Percentiles rank a stretch among this genome's conserved stretches.
phyloP scores from a whole-genome alignment of 208 protist genomes.

The Vickermania spadyakhi region DNA sequence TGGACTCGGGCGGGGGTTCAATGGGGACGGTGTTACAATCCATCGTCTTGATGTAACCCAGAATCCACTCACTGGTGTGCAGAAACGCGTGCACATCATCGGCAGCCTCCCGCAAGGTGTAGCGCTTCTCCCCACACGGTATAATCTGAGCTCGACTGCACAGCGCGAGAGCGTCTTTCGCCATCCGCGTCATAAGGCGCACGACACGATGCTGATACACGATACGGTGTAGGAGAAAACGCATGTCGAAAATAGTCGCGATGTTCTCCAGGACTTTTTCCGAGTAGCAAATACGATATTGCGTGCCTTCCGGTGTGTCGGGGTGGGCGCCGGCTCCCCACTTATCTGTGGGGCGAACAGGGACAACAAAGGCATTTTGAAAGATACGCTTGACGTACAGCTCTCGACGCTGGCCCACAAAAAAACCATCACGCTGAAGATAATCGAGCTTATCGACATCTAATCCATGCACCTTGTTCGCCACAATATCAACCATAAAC shows the following conservation, averaged over 20 bases:
- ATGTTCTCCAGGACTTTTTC: constrained; percentile 73
- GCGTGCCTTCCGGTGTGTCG: constrained; percentile 8
- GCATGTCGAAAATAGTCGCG: constrained; percentile 76
- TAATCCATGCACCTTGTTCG: constrained; percentile 58
- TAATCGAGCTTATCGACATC: constrained; percentile 94
- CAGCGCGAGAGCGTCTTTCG: constrained; percentile 49
- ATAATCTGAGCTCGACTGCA: constrained; percentile 30
- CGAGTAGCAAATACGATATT: constrained; percentile 75
- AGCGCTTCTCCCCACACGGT: constrained; percentile 6
- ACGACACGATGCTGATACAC: constrained; percentile 80
- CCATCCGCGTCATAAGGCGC: constrained; percentile 59
- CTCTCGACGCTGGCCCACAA: constrained; percentile 1
- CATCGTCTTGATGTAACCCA: constrained; percentile 15
- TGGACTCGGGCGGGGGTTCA: neutral
- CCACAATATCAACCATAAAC: constrained; percentile 27
- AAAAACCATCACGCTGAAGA: constrained; percentile 59
- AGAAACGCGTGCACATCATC: constrained; percentile 24
- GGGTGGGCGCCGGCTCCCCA: constrained; percentile 18
- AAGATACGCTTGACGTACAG: neutral
- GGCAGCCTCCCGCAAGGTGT: constrained; percentile 19
- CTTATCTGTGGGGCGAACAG: constrained; percentile 9
- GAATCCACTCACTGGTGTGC: constrained; percentile 33
- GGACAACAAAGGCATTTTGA: neutral
- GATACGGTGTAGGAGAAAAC: constrained; percentile 76
- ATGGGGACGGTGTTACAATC: neutral